Evolutionary conservation across 2,329 filamentous ascomycete species (phyloP), one percentile per base, ranked within the genome.

Genomic region (Rutstroemia sp.): DNA sequence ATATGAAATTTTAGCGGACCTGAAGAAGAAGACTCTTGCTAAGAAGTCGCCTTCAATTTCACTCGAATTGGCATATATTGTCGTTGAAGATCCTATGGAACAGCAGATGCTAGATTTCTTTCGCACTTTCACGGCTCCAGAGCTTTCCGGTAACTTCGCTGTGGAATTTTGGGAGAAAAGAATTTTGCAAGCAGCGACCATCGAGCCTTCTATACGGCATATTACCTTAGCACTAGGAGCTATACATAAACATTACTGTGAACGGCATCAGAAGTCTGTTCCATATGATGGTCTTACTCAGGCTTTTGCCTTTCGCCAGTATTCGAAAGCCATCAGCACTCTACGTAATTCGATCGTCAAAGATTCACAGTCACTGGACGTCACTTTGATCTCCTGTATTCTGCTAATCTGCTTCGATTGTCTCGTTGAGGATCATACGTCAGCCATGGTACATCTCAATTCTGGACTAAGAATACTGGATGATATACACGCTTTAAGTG

Each of bases 341-440:
- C 49, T 67, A 1, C 65, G 66, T 39, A 45, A 61, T 38, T 59
- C 65, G 30, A 66, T 67, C 55, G 61, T 62, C 14, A 64, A 58
- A 7, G 53, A 58, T 39, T 61, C 58, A 4, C 59, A 65, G 17
- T 60, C 58, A 16, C 40, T 67, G 16, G 64, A 67, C 39, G 47
- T 74, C 19, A 77, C 76, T 50, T 74, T 87, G 16, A 84, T 86
- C 73, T 77, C 81, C 16, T 84, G 77, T 56, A 80, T 87, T 40
- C 71, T 87, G 42, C 74, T 87, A 48, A 80, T 82, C n/a, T 85
- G 80, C 65, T 87, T 87, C 58, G 83, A 87, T 46, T 64, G 61
- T 54, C 56, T 65, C 3, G 52, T 64, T 19, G 61, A 62, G 34
- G 65, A 67, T 39, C 64, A 67, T 48, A 57, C 62, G 12, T 63